Conservation (phyloP, 2,329 filamentous ascomycete species). For the Didymella pinodella region DNA sequence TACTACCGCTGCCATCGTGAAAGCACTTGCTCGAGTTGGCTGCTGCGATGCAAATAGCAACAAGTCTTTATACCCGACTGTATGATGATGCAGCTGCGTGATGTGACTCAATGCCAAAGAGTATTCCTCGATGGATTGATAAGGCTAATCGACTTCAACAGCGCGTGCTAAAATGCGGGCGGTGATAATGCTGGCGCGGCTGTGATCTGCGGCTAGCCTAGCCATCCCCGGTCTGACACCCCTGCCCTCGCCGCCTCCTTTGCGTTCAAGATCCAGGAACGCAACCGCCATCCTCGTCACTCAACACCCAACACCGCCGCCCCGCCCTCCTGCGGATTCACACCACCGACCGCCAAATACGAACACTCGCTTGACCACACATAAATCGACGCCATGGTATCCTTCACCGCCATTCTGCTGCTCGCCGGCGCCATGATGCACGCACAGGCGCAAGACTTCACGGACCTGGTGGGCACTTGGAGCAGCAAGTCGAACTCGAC, state of each 20-base stretch:
- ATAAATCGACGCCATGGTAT: slow-evolving; percentile 29
- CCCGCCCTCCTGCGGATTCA: slow-evolving; percentile 4
- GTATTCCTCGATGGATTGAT: slow-evolving; percentile 1
- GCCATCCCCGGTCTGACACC: slow-evolving; percentile 26
- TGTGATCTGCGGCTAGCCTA: slow-evolving; percentile 43
- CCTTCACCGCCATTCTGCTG: slow-evolving; percentile 42
- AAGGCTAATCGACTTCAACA: not conserved
- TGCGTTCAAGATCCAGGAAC: slow-evolving; percentile 28
- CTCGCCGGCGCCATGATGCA: slow-evolving; percentile 49
- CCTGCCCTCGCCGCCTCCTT: slow-evolving; percentile 26
- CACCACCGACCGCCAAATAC: slow-evolving; percentile 8
- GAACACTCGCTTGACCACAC: slow-evolving; percentile 23
- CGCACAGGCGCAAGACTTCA: slow-evolving; percentile 43
- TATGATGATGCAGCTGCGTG: not conserved
- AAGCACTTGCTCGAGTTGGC: slow-evolving; percentile 6
- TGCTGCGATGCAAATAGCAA: slow-evolving; percentile 19
- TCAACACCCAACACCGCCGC: slow-evolving; percentile 5
- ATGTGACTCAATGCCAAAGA: slow-evolving; percentile 2
- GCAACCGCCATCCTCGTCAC: slow-evolving; percentile 18
- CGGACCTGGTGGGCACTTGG: slow-evolving; percentile 73
- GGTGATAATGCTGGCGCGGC: slow-evolving; percentile 24
- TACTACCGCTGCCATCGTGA: slow-evolving; percentile 61
- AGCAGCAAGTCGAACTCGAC: slow-evolving; percentile 74
- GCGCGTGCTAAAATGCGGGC: slow-evolving; percentile 25
- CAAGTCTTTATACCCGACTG: not conserved